A percentile compares a stretch with the other conserved stretches of the same genome.
These are phyloP conservation scores for Solanum appendiculatum DNA, from an alignment of 257 asterid species.

Conservation along the genomic window DNA sequence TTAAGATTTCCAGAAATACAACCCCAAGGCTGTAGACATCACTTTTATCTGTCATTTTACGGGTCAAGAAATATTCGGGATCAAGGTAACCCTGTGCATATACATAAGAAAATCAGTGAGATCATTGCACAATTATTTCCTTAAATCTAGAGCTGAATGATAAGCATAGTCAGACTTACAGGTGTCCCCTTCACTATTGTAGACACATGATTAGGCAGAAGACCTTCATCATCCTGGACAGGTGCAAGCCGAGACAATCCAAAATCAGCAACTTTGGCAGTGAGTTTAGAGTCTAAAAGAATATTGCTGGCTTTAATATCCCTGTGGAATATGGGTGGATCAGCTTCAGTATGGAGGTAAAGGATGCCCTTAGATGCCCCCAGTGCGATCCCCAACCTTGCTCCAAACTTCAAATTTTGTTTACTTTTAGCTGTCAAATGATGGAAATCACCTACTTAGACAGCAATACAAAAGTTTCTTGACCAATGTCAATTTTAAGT, in stretches of 20 bases:
- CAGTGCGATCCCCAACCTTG: constrained; percentile 57
- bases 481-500: not conserved
- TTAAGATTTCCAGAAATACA: constrained; percentile 71
- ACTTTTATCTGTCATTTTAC: constrained; percentile 72
- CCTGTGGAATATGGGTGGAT: constrained; percentile 85
- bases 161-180: constrained; percentile 24
- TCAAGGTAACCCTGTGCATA: constrained; percentile 76
- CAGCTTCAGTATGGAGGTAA: constrained; percentile 89
- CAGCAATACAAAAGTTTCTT: not conserved
- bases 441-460: not conserved
- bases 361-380: constrained; percentile 80
- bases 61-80: constrained; percentile 76
- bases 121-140: not conserved
- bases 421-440: constrained; percentile 34
- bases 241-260: constrained; percentile 93
- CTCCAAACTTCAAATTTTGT: constrained; percentile 43
- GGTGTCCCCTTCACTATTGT: constrained; percentile 91
- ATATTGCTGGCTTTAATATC: constrained; percentile 86
- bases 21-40: constrained; percentile 87
- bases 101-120: not conserved
- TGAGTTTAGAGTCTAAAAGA: constrained; percentile 62
- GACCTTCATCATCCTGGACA: constrained; percentile 44
- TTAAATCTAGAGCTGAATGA: not conserved
- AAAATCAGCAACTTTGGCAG: constrained; percentile 85
- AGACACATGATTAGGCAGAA: constrained; percentile 42